Percentiles rank a stretch among this genome's conserved stretches.
Conservation (phyloP, 441 rosid genomes). For the Arabidopsis lyrata region DNA sequence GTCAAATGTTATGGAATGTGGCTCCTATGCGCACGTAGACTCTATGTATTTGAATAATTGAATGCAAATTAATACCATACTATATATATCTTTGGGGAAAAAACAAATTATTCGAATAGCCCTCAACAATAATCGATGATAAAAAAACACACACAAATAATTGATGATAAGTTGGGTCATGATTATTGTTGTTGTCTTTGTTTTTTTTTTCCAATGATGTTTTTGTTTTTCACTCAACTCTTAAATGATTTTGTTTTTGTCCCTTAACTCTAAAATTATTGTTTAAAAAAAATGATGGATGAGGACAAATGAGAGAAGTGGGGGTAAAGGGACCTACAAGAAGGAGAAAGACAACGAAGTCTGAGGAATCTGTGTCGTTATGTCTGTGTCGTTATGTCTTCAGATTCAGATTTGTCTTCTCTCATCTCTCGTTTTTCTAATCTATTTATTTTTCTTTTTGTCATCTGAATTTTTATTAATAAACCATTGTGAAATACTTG, state of each 20-base stretch:
- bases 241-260: constrained; percentile 40
- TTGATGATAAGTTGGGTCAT: constrained; percentile 29
- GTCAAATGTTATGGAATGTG: background rate
- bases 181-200: constrained; percentile 25
- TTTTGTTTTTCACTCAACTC: constrained; percentile 25
- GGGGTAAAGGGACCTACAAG: constrained; percentile 26
- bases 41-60: background rate
- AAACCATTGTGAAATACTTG: no score
- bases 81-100: background rate
- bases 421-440: background rate
- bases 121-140: constrained; percentile 18
- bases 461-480: no score
- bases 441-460: no score
- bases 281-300: background rate
- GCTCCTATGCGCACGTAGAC: background rate
- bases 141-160: background rate
- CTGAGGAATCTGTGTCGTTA: constrained; percentile 51
- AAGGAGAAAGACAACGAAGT: constrained; percentile 45
- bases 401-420: constrained; percentile 35
- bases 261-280: background rate
- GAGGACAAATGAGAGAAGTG: constrained; percentile 30
- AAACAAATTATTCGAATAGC: background rate
- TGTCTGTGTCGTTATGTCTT: constrained; percentile 50
- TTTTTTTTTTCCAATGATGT: constrained; percentile 13
- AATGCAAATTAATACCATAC: background rate